Evolutionary conservation across 768 basidiomycete species (phyloP).

Genomic region (Krasilnikovozyma curviuscula): DNA sequence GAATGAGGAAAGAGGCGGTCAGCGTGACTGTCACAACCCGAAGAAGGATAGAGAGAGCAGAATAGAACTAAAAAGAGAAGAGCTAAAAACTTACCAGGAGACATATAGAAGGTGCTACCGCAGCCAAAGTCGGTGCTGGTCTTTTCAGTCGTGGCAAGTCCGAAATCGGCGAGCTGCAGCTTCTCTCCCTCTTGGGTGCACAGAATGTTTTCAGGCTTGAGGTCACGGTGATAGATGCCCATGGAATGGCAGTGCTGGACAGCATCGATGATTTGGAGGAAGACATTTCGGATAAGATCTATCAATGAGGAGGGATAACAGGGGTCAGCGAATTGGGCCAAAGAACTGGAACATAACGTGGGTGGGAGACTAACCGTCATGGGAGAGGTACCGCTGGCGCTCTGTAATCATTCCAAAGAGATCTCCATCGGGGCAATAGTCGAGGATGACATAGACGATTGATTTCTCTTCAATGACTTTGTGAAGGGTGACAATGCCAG

Average conservation of each 20-base stretch:
- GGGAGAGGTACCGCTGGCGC: slow-evolving; percentile 25
- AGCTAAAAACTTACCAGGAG: slow-evolving; percentile 37
- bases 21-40: not conserved
- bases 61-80: not conserved
- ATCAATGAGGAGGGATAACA: no score
- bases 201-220: slow-evolving; percentile 68
- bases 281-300: slow-evolving; percentile 68
- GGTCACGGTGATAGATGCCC: slow-evolving; percentile 86
- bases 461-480: slow-evolving; percentile 41
- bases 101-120: slow-evolving; percentile 52
- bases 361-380: no score
- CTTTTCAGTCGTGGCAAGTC: slow-evolving; percentile 22
- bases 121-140: slow-evolving; percentile 24
- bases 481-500: slow-evolving; percentile 49
- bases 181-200: not conserved
- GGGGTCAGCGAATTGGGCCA: no score
- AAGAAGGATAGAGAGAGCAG: slow-evolving; percentile 1
- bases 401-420: slow-evolving; percentile 68
- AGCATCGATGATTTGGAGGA: slow-evolving; percentile 80
- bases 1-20: not conserved
- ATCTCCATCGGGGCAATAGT: slow-evolving; percentile 77
- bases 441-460: slow-evolving; percentile 65
- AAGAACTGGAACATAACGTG: no score
- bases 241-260: slow-evolving; percentile 80
- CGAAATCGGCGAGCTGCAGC: slow-evolving; percentile 25